Conservation (phyloP, 2,329 filamentous ascomycete species). For the Esteya vermicola region DNA sequence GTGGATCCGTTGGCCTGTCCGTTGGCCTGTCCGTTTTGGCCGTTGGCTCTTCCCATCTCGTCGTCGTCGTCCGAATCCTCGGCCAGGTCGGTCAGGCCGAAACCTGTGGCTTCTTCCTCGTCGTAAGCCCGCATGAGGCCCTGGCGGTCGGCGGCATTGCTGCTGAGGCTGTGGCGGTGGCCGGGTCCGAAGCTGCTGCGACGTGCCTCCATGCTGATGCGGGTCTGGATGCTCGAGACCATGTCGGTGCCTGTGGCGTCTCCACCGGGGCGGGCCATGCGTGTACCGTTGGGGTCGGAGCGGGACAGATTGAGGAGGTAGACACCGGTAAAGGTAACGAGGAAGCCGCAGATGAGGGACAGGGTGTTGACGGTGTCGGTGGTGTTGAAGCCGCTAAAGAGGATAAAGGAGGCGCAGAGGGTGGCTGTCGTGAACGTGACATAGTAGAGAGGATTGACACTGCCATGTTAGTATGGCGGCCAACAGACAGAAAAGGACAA, state of each 20-base stretch:
- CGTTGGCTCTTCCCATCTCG: conserved; percentile 16
- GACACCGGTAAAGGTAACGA: conserved; percentile 88
- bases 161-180: conserved; percentile 45
- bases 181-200: conserved; percentile 50
- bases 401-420: conserved; percentile 85
- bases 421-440: conserved; percentile 95
- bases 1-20: conserved; percentile 20
- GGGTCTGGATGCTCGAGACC: conserved; percentile 76
- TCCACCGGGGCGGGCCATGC: conserved; percentile 45
- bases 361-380: conserved; percentile 83
- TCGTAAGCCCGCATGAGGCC: conserved; percentile 84
- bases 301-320: conserved; percentile 95
- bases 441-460: conserved; percentile 93
- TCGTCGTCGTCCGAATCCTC: conserved; percentile 60
- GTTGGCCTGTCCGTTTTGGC: conserved; percentile 29
- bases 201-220: conserved; percentile 75
- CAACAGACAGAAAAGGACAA: not conserved
- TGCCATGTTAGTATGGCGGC: conserved; percentile 26
- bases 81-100: conserved; percentile 65
- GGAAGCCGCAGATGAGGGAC: conserved; percentile 81
- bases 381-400: conserved; percentile 94
- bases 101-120: conserved; percentile 59
- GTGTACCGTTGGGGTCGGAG: conserved; percentile 69
- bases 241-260: conserved; percentile 85
- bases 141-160: conserved; percentile 55